These are phyloP conservation scores for Colletotrichum camelliae DNA, from an alignment of 2,329 filamentous ascomycete species.

Conservation along the genomic window DNA sequence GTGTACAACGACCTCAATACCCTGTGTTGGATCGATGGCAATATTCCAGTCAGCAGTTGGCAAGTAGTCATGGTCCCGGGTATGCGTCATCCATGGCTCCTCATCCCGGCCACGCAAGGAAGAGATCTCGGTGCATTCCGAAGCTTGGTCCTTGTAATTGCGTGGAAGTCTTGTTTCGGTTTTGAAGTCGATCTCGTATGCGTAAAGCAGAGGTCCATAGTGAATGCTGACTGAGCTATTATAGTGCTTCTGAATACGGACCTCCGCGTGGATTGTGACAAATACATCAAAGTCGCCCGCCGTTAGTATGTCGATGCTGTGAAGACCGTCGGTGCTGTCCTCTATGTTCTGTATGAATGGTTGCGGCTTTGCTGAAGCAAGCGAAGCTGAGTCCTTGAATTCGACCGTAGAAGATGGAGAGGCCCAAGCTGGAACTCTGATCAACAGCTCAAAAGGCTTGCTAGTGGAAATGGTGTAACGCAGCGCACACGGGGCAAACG, in stretches of 20 bases:
- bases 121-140: conserved; percentile 29
- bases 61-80: conserved; percentile 34
- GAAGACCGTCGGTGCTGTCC: not conserved
- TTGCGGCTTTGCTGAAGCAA: not conserved
- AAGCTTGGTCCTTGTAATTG: conserved; percentile 18
- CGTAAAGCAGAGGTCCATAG: conserved; percentile 48
- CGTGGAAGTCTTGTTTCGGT: not conserved
- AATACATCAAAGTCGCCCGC: conserved; percentile 18
- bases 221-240: conserved; percentile 47
- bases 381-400: not conserved
- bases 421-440: conserved; percentile 28
- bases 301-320: not conserved
- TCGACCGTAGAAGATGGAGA: not conserved
- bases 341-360: not conserved
- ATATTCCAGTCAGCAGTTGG: conserved; percentile 38
- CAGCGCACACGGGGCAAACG: conserved; percentile 27
- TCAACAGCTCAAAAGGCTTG: conserved; percentile 26
- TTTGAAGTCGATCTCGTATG: conserved; percentile 39
- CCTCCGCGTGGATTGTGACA: conserved; percentile 14
- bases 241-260: conserved; percentile 26
- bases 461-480: conserved; percentile 29
- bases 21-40: conserved; percentile 27
- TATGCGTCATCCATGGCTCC: conserved; percentile 24
- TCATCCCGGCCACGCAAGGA: conserved; percentile 10
- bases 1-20: not conserved